Evolutionary conservation across 2,329 filamentous ascomycete species (phyloP), one percentile per base, ranked within the genome.

Genomic region (Alternaria triticina): DNA sequence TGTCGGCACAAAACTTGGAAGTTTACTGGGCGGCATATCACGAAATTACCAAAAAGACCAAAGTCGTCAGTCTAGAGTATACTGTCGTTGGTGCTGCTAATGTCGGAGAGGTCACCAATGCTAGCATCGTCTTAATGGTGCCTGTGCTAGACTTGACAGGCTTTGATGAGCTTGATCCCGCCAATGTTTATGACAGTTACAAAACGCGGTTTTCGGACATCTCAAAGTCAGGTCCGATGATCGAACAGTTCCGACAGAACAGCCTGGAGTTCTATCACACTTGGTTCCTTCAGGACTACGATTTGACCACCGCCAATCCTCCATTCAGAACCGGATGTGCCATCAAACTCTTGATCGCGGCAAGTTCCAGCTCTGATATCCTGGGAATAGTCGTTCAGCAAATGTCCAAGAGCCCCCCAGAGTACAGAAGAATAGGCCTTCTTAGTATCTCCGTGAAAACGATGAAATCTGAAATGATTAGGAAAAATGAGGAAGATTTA

Each of bases 21-120:
- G 4, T 54, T 4, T 6, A 1, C 1, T 20, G 30, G n/a, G n/a
- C n/a, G n/a, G n/a, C n/a, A n/a, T n/a, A 0, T 4, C 9, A 1
- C 2, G 4, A n/a, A 3, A n/a, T 40, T 1, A 5, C 50, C 1
- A 4, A 17, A 25, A 3, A 8, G 7, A 9, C 2, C 4, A 15
- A 51, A 8, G 4, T 58, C 1, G 13, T 44, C 6, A 7, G 6
- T 22, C n/a, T 58, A 8, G 22, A 44, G 1, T 58, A 20, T 25
- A 23, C 33, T 22, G 2, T 6, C 4, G 11, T 51, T 12, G 30
- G 55, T 4, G 3, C 22, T 1, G 6, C 46, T 5, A 40, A 51
- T 2, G 23, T 58, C 5, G 55, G 46, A n/a, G 23, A 44, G 3
- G 12, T 44, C 7, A 30, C 0, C 9, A 22, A 51, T 1, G 33